phyloP scores from a whole-genome alignment of 345 rosid species.

The Eucalyptus microcorys region DNA sequence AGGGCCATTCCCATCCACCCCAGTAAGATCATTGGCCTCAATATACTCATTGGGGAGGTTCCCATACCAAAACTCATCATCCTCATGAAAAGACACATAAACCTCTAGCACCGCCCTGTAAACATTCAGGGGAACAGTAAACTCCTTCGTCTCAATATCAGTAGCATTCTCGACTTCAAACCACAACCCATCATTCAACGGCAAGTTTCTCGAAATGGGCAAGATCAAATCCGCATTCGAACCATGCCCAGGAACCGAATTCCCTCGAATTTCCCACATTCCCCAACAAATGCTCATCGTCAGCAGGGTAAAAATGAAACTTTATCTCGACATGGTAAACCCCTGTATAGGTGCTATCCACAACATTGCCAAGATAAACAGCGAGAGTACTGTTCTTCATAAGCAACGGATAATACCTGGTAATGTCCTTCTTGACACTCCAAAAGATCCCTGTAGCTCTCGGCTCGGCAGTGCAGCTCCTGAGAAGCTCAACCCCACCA shows the following conservation, averaged over 20 bases:
- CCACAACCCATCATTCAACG: constrained; percentile 81
- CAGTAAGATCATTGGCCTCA: constrained; percentile 40
- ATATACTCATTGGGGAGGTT: constrained; percentile 66
- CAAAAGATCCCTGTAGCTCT: constrained; percentile 54
- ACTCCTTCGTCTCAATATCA: constrained; percentile 29
- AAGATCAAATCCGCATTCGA: constrained; percentile 63
- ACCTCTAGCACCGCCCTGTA: constrained; percentile 87
- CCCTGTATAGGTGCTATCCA: constrained; percentile 63
- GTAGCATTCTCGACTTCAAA: constrained; percentile 47
- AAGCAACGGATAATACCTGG: constrained; percentile 68
- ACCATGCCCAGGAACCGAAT: neutral
- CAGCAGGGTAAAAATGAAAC: constrained; percentile 51
- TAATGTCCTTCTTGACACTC: constrained; percentile 71
- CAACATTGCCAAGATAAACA: constrained; percentile 56
- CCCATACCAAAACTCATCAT: constrained; percentile 82
- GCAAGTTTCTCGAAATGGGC: constrained; percentile 59
- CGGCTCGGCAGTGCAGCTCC: constrained; percentile 97
- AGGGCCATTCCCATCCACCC: constrained; percentile 63
- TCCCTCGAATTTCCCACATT: neutral
- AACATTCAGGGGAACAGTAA: constrained; percentile 57
- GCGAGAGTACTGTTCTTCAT: constrained; percentile 44
- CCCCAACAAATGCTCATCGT: neutral
- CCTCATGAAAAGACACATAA: constrained; percentile 85
- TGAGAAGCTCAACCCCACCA: constrained; percentile 78
- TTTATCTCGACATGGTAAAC: constrained; percentile 61